Base-by-base conservation (phyloP, 1,284 basidiomycete genomes). In the Microbotryum lychnidis-dioicae region DNA sequence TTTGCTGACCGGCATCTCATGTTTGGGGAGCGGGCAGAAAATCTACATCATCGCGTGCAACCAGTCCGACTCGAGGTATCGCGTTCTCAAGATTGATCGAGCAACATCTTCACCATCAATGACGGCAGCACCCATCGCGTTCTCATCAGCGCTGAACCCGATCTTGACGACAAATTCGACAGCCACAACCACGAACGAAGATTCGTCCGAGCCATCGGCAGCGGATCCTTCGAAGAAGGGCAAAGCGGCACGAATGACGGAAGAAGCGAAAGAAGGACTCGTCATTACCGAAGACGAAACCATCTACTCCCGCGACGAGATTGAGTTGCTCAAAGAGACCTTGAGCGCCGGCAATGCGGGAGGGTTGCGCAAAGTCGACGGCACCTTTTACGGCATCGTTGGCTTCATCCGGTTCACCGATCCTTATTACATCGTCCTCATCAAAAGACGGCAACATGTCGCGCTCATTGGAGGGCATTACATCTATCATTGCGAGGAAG, bases 381-480 rank as follows among this genome's bases (percentile, higher is more conserved):
- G 82, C 63, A 81, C 87, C 25, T 89, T 92, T 72, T 92, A 87
- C 73, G 76, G 69, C 51, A 65, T 59, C 56, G 55, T 47, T 29
- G 92, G 92, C 1, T 94, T 96, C 72, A 84, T 93, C 60, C 82
- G 83, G 52, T 93, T 94, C 72, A 93, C 91, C 2, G 86, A 88
- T 2, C 87, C 89, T 10, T 94, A 89, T 87, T 93, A 96, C 73
- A 85, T 94, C 51, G 62, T 96, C 55, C 77, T 93, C 33, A 87
- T 97, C 70, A 87, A 89, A 42, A 89, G 91, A 73, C 83, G 94
- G 37, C 88, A 89, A 9, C 87, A 92, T 6, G 94, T 98, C 25
- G 91, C 91, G 0, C 81, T 99, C 2, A 79, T 99, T 6, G 96
- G 94, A 1, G 96, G 94, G 0, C 94, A 98, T 74, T 97, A 97